phyloP scores from a whole-genome alignment of 164 flowering plant species.

The Malania oleifera region DNA sequence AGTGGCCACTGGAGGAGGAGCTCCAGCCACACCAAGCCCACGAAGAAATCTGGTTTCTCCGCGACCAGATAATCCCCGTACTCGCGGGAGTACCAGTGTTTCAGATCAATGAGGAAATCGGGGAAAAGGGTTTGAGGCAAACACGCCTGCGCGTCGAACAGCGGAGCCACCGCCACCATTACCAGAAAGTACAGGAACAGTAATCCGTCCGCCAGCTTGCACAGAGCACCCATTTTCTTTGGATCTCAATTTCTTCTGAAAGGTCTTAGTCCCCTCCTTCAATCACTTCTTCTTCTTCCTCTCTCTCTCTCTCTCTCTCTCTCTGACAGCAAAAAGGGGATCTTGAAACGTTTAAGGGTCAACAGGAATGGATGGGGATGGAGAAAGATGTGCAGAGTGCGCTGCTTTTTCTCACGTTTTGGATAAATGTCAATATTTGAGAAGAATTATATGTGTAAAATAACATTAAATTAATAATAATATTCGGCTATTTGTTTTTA shows the following conservation, averaged over 20 bases:
- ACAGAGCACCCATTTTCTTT: constrained; percentile 35
- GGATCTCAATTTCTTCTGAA: neutral
- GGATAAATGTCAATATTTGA: too few relatives aligned
- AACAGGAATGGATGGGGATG: too few relatives aligned
- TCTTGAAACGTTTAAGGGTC: too few relatives aligned
- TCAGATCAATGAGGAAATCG: constrained; percentile 33
- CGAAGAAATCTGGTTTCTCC: constrained; percentile 67
- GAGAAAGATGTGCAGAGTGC: too few relatives aligned
- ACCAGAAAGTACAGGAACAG: constrained; percentile 50
- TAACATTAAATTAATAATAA: too few relatives aligned
- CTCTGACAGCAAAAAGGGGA: too few relatives aligned
- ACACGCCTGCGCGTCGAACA: constrained; percentile 51
- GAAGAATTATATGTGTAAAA: too few relatives aligned
- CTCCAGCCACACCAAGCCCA: constrained; percentile 56
- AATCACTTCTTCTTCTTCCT: neutral
- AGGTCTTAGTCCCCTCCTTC: neutral
- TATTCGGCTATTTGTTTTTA: too few relatives aligned
- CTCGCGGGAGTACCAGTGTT: constrained; percentile 32
- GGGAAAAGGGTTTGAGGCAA: constrained; percentile 48
- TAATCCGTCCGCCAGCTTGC: constrained; percentile 31
- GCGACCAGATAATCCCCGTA: constrained; percentile 49
- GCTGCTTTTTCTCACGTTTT: too few relatives aligned
- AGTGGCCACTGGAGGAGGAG: constrained; percentile 72
- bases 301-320: neutral
- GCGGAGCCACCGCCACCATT: constrained; percentile 43